A percentile compares a stretch with the other conserved stretches of the same genome.
Evolutionary conservation across 805 yeast genomes (phyloP).

Genomic region (Kuraishia molischiana): DNA sequence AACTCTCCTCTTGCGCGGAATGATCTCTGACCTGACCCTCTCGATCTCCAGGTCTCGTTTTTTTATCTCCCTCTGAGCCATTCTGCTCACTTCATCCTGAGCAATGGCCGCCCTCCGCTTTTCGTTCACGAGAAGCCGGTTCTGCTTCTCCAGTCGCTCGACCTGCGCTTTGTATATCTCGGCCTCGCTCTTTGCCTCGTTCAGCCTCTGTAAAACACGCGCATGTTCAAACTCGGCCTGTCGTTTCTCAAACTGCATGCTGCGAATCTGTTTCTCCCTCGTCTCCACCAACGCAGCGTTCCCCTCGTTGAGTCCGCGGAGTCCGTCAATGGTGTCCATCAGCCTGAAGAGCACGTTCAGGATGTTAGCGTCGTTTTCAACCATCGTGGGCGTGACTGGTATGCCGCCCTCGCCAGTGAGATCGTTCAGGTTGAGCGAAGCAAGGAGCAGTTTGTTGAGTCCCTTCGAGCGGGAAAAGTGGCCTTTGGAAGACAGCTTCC

Average conservation of each 20-base stretch:
- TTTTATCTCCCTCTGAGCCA: slow-evolving; percentile 1
- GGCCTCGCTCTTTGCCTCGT: too few species aligned
- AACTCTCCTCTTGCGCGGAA: not conserved
- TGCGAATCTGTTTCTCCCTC: not conserved
- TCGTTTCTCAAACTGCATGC: too few species aligned
- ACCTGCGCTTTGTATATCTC: too few species aligned
- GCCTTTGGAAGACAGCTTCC: not conserved
- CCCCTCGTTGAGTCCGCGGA: not conserved
- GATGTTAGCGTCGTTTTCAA: slow-evolving; percentile 1
- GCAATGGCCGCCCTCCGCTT: not conserved
- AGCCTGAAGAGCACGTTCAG: not conserved
- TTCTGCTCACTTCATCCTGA: not conserved
- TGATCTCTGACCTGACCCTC: not conserved
- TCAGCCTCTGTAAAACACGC: too few species aligned
- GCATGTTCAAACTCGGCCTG: too few species aligned
- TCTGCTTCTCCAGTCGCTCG: not conserved
- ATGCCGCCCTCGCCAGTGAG: not conserved
- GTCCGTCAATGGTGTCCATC: slow-evolving; percentile 1
- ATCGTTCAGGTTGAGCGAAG: not conserved
- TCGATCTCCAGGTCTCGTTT: not conserved
- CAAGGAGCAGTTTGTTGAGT: not conserved
- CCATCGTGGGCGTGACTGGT: not conserved
- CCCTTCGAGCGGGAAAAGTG: not conserved
- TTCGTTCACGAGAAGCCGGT: not conserved
- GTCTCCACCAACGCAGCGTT: not conserved